Evolutionary conservation across 2,329 filamentous ascomycete genomes (phyloP).

Genomic region (Exophiala oligosperma): DNA sequence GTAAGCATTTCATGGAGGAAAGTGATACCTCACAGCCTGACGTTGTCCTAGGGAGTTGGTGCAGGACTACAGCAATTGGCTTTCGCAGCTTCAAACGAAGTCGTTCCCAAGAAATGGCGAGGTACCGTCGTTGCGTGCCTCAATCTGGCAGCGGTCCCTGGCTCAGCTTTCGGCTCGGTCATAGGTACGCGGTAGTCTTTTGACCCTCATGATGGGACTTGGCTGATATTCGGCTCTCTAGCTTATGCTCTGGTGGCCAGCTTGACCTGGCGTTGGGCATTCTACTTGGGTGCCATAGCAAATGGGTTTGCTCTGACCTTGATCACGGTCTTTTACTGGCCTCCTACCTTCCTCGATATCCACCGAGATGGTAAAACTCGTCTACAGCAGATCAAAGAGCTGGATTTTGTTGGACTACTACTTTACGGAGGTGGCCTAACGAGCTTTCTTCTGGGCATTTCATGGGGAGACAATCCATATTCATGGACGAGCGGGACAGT

Average conservation of each 20-base stretch:
- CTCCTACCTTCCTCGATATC: constrained; percentile 13
- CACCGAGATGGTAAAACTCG: constrained; percentile 18
- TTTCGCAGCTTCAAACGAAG: neutral
- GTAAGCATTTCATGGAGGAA: neutral
- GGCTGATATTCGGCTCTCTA: neutral
- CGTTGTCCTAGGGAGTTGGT: neutral
- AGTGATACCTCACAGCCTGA: too few relatives aligned
- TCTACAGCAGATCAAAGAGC: constrained; percentile 18
- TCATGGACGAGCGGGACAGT: constrained; percentile 16
- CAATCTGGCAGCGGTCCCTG: neutral
- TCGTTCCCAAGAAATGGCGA: neutral
- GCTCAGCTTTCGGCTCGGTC: constrained; percentile 6
- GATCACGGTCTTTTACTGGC: constrained; percentile 17
- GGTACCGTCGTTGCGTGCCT: neutral
- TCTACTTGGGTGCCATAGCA: constrained; percentile 10
- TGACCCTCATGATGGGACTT: too few relatives aligned
- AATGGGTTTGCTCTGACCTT: constrained; percentile 12
- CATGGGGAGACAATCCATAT: constrained; percentile 23
- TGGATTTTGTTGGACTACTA: constrained; percentile 24
- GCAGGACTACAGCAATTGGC: neutral
- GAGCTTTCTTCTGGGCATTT: constrained; percentile 21
- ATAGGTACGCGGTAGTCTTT: neutral
- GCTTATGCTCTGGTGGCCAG: constrained; percentile 9
- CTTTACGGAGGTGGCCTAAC: constrained; percentile 21
- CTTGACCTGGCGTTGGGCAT: constrained; percentile 14